Evolutionary conservation across 768 basidiomycete species (phyloP).

Genomic region (Termitomyces sp.): DNA sequence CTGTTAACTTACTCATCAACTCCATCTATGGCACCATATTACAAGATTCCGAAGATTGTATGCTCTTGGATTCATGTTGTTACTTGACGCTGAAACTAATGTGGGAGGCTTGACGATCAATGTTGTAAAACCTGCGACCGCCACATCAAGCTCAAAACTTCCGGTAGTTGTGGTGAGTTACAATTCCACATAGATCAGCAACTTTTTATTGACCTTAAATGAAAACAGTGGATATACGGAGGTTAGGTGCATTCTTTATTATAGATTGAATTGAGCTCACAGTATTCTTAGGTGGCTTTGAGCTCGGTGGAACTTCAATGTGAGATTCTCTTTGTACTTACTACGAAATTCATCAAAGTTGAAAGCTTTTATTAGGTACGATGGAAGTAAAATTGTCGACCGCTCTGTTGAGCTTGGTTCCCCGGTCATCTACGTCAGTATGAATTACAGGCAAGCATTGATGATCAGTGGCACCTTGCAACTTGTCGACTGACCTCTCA

Average conservation of each 20-base stretch:
- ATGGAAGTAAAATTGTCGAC: constrained; percentile 36
- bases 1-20: constrained; percentile 25
- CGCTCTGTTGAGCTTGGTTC: constrained; percentile 33
- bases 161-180: constrained; percentile 35
- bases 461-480: background rate
- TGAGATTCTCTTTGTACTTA: constrained; percentile 28
- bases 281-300: constrained; percentile 23
- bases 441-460: constrained; percentile 40
- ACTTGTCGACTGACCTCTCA: background rate
- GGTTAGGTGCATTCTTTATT: constrained; percentile 13
- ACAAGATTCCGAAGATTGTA: constrained; percentile 39
- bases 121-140: constrained; percentile 30
- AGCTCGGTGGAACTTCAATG: constrained; percentile 24
- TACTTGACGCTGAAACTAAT: constrained; percentile 16
- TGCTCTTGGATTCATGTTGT: constrained; percentile 14
- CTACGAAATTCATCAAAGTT: background rate
- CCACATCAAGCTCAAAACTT: constrained; percentile 28
- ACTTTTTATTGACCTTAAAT: background rate
- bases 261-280: background rate
- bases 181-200: background rate
- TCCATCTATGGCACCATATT: constrained; percentile 19
- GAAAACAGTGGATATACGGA: constrained; percentile 30
- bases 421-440: constrained; percentile 46
- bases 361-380: constrained; percentile 24
- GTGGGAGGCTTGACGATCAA: constrained; percentile 35